Conservation (phyloP, 257 asterid genomes). For the Eucommia ulmoides region DNA sequence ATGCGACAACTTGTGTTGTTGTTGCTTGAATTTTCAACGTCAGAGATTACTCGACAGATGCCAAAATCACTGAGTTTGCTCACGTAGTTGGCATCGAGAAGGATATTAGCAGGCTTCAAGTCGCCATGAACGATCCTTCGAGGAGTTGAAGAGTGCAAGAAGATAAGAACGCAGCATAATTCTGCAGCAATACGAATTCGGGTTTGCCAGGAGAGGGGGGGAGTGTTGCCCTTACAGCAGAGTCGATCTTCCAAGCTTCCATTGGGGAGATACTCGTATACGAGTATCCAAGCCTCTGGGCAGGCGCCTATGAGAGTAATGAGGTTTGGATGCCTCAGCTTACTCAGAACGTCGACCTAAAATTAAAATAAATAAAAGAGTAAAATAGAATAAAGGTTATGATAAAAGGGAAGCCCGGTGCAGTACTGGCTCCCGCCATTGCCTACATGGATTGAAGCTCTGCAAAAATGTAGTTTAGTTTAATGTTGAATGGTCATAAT, state of each 20-base stretch:
- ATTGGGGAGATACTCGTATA: slow-evolving; percentile 75
- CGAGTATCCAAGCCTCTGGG: slow-evolving; percentile 64
- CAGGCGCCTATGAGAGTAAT: slow-evolving; percentile 85
- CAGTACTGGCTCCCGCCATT: too few relatives aligned
- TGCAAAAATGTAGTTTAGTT: too few relatives aligned
- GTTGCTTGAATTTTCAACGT: slow-evolving; percentile 25
- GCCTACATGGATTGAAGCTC: too few relatives aligned
- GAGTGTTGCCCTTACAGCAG: slow-evolving; percentile 64
- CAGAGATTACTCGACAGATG: slow-evolving; percentile 39
- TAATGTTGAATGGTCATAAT: not conserved
- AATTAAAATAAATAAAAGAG: slow-evolving; percentile 4
- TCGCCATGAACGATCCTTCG: slow-evolving; percentile 63
- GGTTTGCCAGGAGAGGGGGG: slow-evolving; percentile 84
- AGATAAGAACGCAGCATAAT: slow-evolving; percentile 77
- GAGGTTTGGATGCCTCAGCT: slow-evolving; percentile 84
- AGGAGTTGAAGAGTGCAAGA: slow-evolving; percentile 65
- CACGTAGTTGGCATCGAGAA: slow-evolving; percentile 63
- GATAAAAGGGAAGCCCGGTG: too few relatives aligned
- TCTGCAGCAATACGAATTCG: slow-evolving; percentile 78
- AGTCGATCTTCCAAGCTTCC: slow-evolving; percentile 97
- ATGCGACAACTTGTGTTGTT: slow-evolving; percentile 21
- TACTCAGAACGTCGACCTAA: slow-evolving; percentile 74
- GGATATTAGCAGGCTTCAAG: slow-evolving; percentile 69
- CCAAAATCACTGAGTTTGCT: slow-evolving; percentile 85
- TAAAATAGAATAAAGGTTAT: too few relatives aligned